Conservation (phyloP, 2,329 filamentous ascomycete species). For the Lasiodiplodia sp. region DNA sequence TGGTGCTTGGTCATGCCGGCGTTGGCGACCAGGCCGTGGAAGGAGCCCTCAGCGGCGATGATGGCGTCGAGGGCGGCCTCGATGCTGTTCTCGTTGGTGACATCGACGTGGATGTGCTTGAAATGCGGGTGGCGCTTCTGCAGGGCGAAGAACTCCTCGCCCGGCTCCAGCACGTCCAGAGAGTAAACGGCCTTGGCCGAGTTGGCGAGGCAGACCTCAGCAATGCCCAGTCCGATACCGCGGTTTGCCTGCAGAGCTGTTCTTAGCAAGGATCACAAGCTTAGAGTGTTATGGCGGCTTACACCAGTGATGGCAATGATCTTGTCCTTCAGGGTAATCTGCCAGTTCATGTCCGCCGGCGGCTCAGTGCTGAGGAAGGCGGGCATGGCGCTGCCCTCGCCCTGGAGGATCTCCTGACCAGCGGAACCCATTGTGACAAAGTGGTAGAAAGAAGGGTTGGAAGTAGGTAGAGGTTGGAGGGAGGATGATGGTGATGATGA, state of each 20-base stretch:
- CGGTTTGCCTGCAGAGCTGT: conserved; percentile 36
- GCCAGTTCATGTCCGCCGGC: conserved; percentile 54
- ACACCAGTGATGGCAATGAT: conserved; percentile 49
- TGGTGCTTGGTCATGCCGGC: conserved; percentile 57
- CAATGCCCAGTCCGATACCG: conserved; percentile 46
- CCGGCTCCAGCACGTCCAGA: conserved; percentile 50
- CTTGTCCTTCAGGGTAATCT: conserved; percentile 54
- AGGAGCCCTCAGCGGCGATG: conserved; percentile 47
- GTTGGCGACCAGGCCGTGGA: conserved; percentile 54
- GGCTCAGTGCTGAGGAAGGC: conserved; percentile 53
- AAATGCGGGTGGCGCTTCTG: conserved; percentile 53
- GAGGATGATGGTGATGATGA: neutral
- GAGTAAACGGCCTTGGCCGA: conserved; percentile 51
- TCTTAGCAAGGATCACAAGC: neutral
- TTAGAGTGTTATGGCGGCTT: conserved; percentile 7
- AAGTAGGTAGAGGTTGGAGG: neutral
- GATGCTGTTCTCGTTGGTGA: conserved; percentile 53
- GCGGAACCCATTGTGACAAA: conserved; percentile 14
- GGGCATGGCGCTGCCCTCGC: conserved; percentile 37
- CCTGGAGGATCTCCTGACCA: conserved; percentile 12
- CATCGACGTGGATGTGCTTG: conserved; percentile 56
- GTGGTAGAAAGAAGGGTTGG: neutral
- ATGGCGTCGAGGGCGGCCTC: conserved; percentile 52
- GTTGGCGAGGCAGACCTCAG: conserved; percentile 53
- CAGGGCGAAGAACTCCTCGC: conserved; percentile 45